Base-by-base conservation (phyloP, 768 basidiomycete genomes). In the Suillus subaureus region DNA sequence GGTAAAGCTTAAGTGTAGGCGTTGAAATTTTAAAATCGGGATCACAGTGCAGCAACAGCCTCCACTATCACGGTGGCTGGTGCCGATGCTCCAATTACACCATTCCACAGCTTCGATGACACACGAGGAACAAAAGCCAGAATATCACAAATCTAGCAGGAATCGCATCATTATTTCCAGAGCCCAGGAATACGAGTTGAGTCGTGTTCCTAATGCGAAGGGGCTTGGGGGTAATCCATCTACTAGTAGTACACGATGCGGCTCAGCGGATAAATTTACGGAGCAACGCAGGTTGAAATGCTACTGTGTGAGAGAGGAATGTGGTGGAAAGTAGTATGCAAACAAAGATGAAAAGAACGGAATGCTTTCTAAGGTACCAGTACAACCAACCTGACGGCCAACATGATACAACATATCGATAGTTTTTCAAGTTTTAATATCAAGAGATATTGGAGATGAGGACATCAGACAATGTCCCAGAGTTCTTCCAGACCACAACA, bases 401-500 rank as follows among this genome's bases (percentile, higher is more conserved):
- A 35, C 39, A 61, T 51, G 56, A 62, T 21, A 56, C 40, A 60
- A 11, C 45, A 31, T 49, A 58, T 45, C 42, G 63, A 31, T 33
- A 37, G n/a, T 45, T 74, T 55, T 47, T 70, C 35, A 72, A 61
- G 66, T 64, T 70, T 67, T 68, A 45, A 16, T 43, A n/a, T 23
- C 12, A 23, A 47, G 21, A 28, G 45, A 56, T 39, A 47, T 65
- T 39, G 28, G 26, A 57, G 45, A 28, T 21, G 69, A 70, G 43
- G 43, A 13, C 63, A 49, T 82, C 80, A 96, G 62, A 95, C 85
- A 72, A 97, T 89, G 75, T 96, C 94, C 96, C 96, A 97, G 61
- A 97, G 84, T 67, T 99, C 96, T 80, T 99, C 96, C 62, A 97
- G 80, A 4, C 92, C 90, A 72, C 93, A 94, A 74, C 93, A 94